phyloP scores from a whole-genome alignment of 2,329 filamentous ascomycete species.

The Plenodomus lindquistii region DNA sequence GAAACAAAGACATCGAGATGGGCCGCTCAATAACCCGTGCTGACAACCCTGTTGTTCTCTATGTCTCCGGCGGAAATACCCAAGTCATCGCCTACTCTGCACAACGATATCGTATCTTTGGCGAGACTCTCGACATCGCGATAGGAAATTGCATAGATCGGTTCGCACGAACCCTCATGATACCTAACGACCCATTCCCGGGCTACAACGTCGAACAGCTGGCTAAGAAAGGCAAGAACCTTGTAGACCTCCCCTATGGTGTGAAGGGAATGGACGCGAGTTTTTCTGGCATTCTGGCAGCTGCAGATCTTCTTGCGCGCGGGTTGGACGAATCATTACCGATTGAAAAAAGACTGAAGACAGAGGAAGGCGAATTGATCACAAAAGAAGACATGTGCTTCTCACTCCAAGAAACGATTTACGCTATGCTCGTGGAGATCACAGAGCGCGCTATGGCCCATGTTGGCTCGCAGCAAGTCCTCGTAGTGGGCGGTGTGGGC shows the following conservation, averaged over 20 bases:
- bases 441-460: constrained; percentile 99
- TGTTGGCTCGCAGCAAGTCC: constrained; percentile 84
- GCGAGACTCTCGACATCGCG: constrained; percentile 95
- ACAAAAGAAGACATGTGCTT: constrained; percentile 90
- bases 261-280: constrained; percentile 99
- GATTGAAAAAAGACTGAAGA: constrained; percentile 47
- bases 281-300: constrained; percentile 88
- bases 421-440: constrained; percentile 96
- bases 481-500: constrained; percentile 94
- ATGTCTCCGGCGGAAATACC: constrained; percentile 94
- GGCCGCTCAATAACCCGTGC: constrained; percentile 90
- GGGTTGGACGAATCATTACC: constrained; percentile 56
- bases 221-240: constrained; percentile 70
- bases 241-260: constrained; percentile 89
- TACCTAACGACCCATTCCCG: constrained; percentile 93
- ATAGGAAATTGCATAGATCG: constrained; percentile 97
- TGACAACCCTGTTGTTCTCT: constrained; percentile 88
- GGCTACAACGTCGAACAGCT: constrained; percentile 98
- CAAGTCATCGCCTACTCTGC: constrained; percentile 97
- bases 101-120: constrained; percentile 94
- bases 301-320: constrained; percentile 77
- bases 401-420: constrained; percentile 92
- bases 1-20: constrained; percentile 81
- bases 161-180: constrained; percentile 87
- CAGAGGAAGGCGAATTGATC: constrained; percentile 60